Base-by-base conservation (phyloP, 257 asterid genomes). In the Penstemon eatonii region DNA sequence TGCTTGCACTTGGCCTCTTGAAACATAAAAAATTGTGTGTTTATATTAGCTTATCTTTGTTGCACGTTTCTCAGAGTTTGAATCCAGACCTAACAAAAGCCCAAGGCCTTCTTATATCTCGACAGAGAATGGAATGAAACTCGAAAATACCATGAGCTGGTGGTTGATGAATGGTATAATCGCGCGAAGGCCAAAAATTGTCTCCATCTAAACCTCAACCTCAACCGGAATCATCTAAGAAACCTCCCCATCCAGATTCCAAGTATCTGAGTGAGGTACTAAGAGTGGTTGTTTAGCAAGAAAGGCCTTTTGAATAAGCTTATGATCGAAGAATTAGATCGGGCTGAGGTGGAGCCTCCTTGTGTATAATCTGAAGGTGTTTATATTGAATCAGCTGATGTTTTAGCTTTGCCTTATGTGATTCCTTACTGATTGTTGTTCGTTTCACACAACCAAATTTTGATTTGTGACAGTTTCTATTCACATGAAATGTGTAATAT, bases 241-340 rank as follows among this genome's bases (percentile, higher is more conserved):
- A 76, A 68, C 84, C 86, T 67, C 93, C 93, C 9, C 96, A 90
- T 77, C 91, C 95, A 0, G 96, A 90, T 81, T 74, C 83, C 39
- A 83, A 77, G 81, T 83, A 75, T 76, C 72, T 87, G 68, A 56
- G 65, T 44, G 80, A 81, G 82, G 73, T 87, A 61, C 82, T 84
- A 36, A 60, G 91, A 79, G 7, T 87, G 96, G 96, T 65, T 90
- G 81, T 78, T 76, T 58, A 46, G 76, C 68, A 72, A 75, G 76
- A 74, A 77, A 18, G 79, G 52, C 60, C 69, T 73, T 51, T 53
- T 76, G 11, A 68, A 66, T 11, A 80, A 71, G 65, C 53, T 56
- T 8, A 70, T 73, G 64, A 19, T 18, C 68, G 74, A 73, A 59
- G 18, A 68, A 37, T 59, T 7, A 62, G 75, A 0, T 1, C 33